Conservation (phyloP, 176 grass and related monocot genomes). For the Secale cereale region DNA sequence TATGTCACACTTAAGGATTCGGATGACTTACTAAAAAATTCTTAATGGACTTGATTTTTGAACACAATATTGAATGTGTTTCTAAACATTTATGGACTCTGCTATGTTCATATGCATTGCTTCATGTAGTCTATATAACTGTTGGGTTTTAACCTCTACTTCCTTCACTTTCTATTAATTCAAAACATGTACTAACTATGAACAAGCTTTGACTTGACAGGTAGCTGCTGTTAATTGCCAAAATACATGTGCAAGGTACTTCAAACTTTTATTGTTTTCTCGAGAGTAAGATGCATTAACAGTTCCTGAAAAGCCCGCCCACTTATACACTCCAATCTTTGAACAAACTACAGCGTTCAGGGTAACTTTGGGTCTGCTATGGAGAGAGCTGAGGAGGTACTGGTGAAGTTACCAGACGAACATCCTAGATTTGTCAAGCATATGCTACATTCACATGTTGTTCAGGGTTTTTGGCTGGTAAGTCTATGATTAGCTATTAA, state of each 20-base stretch:
- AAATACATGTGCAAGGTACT: conserved; percentile 25
- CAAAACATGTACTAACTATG: neutral
- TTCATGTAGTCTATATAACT: neutral
- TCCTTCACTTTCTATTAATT: neutral
- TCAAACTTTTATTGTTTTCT: conserved; percentile 1
- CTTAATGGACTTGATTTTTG: neutral
- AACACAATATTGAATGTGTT: neutral
- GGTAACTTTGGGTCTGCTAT: conserved; percentile 13
- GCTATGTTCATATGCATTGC: neutral
- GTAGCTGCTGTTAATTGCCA: conserved; percentile 22
- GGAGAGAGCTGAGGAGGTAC: conserved; percentile 35
- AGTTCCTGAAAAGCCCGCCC: neutral
- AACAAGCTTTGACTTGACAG: conserved; percentile 25
- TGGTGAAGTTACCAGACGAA: conserved; percentile 26
- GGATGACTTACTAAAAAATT: neutral
- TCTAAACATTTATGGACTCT: neutral
- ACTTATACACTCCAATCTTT: neutral
- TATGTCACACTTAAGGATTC: neutral
- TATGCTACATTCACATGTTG: conserved; percentile 48
- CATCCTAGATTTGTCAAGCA: conserved; percentile 32
- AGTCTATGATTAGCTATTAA: neutral
- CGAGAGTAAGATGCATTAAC: neutral
- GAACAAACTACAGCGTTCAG: neutral
- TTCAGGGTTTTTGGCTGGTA: conserved; percentile 51
- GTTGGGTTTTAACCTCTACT: neutral